Evolutionary conservation across 2,329 filamentous ascomycete species (phyloP).

Genomic region (Pseudogymnoascus sp.): DNA sequence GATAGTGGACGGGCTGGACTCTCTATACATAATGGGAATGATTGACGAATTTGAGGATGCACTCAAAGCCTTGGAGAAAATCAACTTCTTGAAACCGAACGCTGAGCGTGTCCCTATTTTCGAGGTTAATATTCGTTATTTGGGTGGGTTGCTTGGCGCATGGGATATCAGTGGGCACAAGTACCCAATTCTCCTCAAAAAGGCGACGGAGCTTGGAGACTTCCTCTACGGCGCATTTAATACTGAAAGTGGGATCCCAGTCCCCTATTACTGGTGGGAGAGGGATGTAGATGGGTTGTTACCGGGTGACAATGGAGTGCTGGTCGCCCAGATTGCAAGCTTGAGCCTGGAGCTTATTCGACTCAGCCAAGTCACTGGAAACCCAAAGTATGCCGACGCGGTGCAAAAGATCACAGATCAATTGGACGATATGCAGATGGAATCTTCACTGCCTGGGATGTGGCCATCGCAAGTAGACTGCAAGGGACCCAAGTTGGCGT

Average conservation of each 20-base stretch:
- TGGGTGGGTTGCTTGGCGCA: slow-evolving; percentile 21
- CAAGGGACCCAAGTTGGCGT: slow-evolving; percentile 41
- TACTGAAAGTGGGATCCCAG: slow-evolving; percentile 84
- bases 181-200: slow-evolving; percentile 45
- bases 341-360: slow-evolving; percentile 66
- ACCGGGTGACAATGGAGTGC: slow-evolving; percentile 13
- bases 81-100: slow-evolving; percentile 46
- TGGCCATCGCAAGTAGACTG: slow-evolving; percentile 64
- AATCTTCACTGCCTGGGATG: slow-evolving; percentile 67
- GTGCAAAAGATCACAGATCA: slow-evolving; percentile 66
- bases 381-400: slow-evolving; percentile 68
- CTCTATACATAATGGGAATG: slow-evolving; percentile 76
- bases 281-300: slow-evolving; percentile 29
- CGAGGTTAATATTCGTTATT: slow-evolving; percentile 23
- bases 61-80: slow-evolving; percentile 57
- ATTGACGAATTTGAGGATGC: slow-evolving; percentile 71
- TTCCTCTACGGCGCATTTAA: slow-evolving; percentile 65
- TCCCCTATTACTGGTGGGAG: slow-evolving; percentile 71
- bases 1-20: slow-evolving; percentile 72
- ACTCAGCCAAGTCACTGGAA: slow-evolving; percentile 61
- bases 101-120: slow-evolving; percentile 20
- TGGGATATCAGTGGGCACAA: slow-evolving; percentile 15
- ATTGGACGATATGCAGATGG: slow-evolving; percentile 61
- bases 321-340: slow-evolving; percentile 12
- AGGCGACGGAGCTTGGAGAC: slow-evolving; percentile 62